Evolutionary conservation across 2,329 filamentous ascomycete genomes (phyloP).

Genomic region (Ilyonectria mors-panacis): DNA sequence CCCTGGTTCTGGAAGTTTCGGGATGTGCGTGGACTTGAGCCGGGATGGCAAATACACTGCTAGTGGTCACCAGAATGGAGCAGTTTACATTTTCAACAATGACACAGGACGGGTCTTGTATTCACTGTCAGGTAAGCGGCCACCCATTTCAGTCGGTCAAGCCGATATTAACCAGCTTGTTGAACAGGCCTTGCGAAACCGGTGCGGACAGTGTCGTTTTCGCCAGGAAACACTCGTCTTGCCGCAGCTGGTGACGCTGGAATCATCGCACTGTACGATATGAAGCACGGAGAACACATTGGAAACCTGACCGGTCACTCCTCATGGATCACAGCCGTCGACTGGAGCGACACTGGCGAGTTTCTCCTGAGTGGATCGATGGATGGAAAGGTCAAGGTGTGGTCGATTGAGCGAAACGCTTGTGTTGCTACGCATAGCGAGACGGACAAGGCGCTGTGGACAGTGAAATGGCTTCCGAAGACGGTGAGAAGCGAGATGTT

Average conservation of each 20-base stretch:
- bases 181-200: slow-evolving; percentile 83
- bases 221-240: slow-evolving; percentile 85
- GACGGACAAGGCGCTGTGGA: slow-evolving; percentile 88
- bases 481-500: slow-evolving; percentile 79
- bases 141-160: neutral
- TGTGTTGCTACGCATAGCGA: slow-evolving; percentile 97
- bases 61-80: slow-evolving; percentile 92
- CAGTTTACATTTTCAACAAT: slow-evolving; percentile 96
- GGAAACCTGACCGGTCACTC: slow-evolving; percentile 85
- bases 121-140: slow-evolving; percentile 80
- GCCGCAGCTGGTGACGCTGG: slow-evolving; percentile 92
- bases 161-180: slow-evolving; percentile 26
- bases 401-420: slow-evolving; percentile 85
- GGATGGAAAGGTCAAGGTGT: slow-evolving; percentile 96
- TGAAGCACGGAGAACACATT: slow-evolving; percentile 91
- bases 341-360: slow-evolving; percentile 95
- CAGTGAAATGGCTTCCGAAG: slow-evolving; percentile 87
- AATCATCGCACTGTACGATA: slow-evolving; percentile 93
- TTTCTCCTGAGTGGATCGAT: slow-evolving; percentile 90
- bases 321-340: slow-evolving; percentile 90
- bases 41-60: slow-evolving; percentile 88
- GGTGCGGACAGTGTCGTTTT: slow-evolving; percentile 89
- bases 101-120: slow-evolving; percentile 88
- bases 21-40: slow-evolving; percentile 86
- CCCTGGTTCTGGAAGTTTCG: slow-evolving; percentile 86